Conservation (phyloP, 2,329 filamentous ascomycete genomes). For the Diaporthe amygdali region DNA sequence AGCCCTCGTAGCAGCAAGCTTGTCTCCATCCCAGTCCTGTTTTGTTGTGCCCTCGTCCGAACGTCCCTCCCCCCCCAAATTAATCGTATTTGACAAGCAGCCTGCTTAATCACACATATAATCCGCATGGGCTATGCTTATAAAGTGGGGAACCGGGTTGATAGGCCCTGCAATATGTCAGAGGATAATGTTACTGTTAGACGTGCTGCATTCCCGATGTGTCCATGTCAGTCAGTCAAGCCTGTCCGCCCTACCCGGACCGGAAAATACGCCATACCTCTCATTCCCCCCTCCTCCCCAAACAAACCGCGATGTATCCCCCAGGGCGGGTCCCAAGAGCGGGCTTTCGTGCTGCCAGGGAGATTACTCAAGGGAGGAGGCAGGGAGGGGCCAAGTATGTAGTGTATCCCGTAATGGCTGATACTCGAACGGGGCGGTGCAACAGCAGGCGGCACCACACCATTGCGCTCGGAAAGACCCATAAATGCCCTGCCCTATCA, state of each 20-base stretch:
- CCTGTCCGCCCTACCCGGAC: neutral
- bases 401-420: slow-evolving; percentile 10
- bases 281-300: neutral
- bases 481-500: neutral
- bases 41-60: neutral
- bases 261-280: neutral
- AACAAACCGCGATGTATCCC: neutral
- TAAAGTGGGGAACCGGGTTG: neutral
- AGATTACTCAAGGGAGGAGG: slow-evolving; percentile 1
- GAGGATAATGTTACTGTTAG: neutral
- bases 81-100: neutral
- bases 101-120: slow-evolving; percentile 9
- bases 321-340: neutral
- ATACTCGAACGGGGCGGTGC: slow-evolving; percentile 12
- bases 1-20: neutral
- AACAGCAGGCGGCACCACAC: slow-evolving; percentile 2
- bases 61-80: neutral
- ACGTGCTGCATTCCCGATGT: slow-evolving; percentile 9
- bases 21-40: slow-evolving; percentile 6
- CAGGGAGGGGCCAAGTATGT: neutral
- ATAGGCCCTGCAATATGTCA: slow-evolving; percentile 2
- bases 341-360: neutral
- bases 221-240: neutral
- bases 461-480: neutral
- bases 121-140: slow-evolving; percentile 10